A percentile compares a stretch with the other conserved stretches of the same genome.
Evolutionary conservation across 2,329 filamentous ascomycete genomes (phyloP).

Genomic region (Claviceps pusilla): DNA sequence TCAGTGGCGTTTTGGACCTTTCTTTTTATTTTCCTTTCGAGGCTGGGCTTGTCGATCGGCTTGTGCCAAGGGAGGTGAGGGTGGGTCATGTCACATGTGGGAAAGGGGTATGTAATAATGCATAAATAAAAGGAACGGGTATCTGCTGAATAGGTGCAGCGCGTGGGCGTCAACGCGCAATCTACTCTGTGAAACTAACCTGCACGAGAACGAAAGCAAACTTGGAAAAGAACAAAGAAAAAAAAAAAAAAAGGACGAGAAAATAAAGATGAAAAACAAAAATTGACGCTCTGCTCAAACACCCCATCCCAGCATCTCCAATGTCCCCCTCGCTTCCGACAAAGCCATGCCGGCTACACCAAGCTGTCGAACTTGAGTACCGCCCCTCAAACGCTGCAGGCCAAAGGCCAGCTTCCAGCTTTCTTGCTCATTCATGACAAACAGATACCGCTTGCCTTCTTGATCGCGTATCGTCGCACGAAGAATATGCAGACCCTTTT

Average conservation of each 20-base stretch:
- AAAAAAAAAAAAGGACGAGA: too few species aligned
- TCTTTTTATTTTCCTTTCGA: too few species aligned
- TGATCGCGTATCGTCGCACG: constrained; percentile 50
- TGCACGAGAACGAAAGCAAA: too few species aligned
- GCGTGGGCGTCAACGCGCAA: too few species aligned
- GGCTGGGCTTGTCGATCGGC: too few species aligned
- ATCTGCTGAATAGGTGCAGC: too few species aligned
- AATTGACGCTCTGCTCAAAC: constrained; percentile 5
- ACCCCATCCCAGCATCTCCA: constrained; percentile 45
- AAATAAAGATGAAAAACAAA: background rate
- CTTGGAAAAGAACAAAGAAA: background rate
- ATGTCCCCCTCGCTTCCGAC: constrained; percentile 36
- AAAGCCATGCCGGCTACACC: constrained; percentile 41
- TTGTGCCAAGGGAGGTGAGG: too few species aligned
- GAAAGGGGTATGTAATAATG: too few species aligned
- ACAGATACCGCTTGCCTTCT: constrained; percentile 51
- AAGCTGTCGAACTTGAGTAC: constrained; percentile 44
- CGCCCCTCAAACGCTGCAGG: constrained; percentile 43
- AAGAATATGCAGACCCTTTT: constrained; percentile 44
- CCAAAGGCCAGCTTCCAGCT: constrained; percentile 53
- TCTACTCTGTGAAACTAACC: too few species aligned
- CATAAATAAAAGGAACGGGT: too few species aligned
- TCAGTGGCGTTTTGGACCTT: too few species aligned
- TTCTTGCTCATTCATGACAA: constrained; percentile 49
- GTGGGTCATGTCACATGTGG: too few species aligned